Base-by-base conservation (phyloP, 164 flowering plant genomes). In the Warburgia ugandensis region DNA sequence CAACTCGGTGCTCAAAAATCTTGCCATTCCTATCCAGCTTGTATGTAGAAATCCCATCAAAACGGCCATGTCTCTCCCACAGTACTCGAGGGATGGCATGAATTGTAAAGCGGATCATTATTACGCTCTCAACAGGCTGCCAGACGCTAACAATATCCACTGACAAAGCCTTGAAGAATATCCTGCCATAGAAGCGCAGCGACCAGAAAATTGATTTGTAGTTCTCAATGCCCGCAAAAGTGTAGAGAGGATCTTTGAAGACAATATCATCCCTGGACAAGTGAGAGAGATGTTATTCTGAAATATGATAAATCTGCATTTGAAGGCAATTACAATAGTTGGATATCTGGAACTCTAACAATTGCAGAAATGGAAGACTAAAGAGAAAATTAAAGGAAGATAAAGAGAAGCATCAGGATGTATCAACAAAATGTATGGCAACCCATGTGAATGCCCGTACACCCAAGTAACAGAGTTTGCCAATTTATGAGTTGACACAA, bases 11-110 rank as follows among this genome's bases (percentile, higher is more conserved):
- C 66, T 85, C 87, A 43, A 45, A 85, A 17, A 89, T 89, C 64
- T 85, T 89, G 17, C 97, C 97, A 55, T 79, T 58, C 63, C 72
- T 78, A 59, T 89, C 97, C 16, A 89, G 77, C 67, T 84, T 85
- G 65, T 85, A 89, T 52, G 74, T 74, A 2, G 97, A 89, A 38
- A 79, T 76, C 31, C 84, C 91, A 65, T 89, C 87, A 67, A 83
- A 89, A 9, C 86, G 79, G 32, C 91, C 86, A 44, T 59, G 81
- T 22, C 76, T 67, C 59, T 89, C 94, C 97, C 94, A 89, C 19
- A 81, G 83, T 17, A 89, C 80, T 29, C 94, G 73, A 19, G 89
- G 84, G 40, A 83, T 66, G 27, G 92, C 94, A 50, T 78, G 84
- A 45, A 79, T 72, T 7, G 83, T 81, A 92, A 92, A 85, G 14